These are phyloP conservation scores for Leptomonas seymouri DNA, from an alignment of 208 protist species.

Conservation along the genomic window DNA sequence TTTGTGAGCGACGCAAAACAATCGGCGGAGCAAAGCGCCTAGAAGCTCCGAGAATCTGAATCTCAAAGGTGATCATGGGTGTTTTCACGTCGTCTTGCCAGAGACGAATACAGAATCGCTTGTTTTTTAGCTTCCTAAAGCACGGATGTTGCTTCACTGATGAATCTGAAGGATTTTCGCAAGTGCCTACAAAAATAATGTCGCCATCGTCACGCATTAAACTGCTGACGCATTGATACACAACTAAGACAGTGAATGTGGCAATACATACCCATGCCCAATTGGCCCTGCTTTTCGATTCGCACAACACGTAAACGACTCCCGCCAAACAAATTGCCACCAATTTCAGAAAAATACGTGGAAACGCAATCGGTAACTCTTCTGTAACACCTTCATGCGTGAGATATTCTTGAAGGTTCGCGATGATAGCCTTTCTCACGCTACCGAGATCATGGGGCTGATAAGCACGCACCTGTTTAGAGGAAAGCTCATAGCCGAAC, in stretches of 20 bases:
- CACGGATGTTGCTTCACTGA: slow-evolving; percentile 15
- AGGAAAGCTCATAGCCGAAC: slow-evolving; percentile 77
- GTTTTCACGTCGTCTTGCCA: slow-evolving; percentile 24
- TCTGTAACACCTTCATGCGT: slow-evolving; percentile 42
- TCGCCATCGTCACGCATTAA: slow-evolving; percentile 21
- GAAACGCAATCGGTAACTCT: slow-evolving; percentile 28
- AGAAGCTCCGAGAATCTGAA: slow-evolving; percentile 47
- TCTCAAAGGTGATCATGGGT: slow-evolving; percentile 44
- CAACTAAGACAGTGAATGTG: slow-evolving; percentile 19
- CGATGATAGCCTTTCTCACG: slow-evolving; percentile 38
- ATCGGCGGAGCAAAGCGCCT: slow-evolving; percentile 32
- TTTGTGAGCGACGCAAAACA: slow-evolving; percentile 48
- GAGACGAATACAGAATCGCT: slow-evolving; percentile 46
- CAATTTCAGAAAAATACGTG: slow-evolving; percentile 24
- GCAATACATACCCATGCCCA: slow-evolving; percentile 1
- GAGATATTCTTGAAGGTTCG: slow-evolving; percentile 65
- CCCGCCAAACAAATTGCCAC: slow-evolving; percentile 14
- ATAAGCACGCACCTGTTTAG: slow-evolving; percentile 67
- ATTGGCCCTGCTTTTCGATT: not conserved
- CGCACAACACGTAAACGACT: slow-evolving; percentile 20
- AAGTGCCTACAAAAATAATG: slow-evolving; percentile 36
- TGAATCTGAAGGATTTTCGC: not conserved
- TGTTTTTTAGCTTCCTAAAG: slow-evolving; percentile 35
- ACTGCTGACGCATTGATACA: slow-evolving; percentile 15
- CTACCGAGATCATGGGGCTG: slow-evolving; percentile 43